Evolutionary conservation across 2,329 filamentous ascomycete species (phyloP).

Genomic region (Ophioceras dolichostomum): DNA sequence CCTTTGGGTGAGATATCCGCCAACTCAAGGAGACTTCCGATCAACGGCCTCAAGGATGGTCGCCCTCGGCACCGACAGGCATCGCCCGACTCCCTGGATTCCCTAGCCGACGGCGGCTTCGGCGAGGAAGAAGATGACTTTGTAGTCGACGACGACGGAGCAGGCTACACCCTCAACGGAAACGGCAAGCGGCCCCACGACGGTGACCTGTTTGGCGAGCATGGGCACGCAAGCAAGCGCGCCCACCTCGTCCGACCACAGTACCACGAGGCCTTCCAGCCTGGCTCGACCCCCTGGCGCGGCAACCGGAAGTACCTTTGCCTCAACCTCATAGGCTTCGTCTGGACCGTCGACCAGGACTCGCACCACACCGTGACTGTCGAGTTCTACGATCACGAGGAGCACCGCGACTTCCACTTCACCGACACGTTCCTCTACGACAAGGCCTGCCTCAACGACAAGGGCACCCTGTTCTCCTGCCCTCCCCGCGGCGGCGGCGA

Average conservation of each 20-base stretch:
- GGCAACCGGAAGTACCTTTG: constrained; percentile 90
- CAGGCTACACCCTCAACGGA: constrained; percentile 61
- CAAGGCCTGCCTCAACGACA: constrained; percentile 82
- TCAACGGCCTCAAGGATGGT: constrained; percentile 30
- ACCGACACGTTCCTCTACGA: constrained; percentile 94
- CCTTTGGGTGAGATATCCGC: constrained; percentile 57
- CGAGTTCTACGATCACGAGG: constrained; percentile 92
- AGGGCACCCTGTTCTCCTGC: constrained; percentile 76
- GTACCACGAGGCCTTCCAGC: constrained; percentile 79
- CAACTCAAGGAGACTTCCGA: constrained; percentile 37
- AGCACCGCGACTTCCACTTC: constrained; percentile 91
- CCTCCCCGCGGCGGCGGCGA: constrained; percentile 35
- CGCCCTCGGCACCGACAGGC: constrained; percentile 26
- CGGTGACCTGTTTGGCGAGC: constrained; percentile 34
- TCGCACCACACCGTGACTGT: constrained; percentile 88
- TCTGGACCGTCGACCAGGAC: constrained; percentile 96
- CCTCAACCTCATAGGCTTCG: constrained; percentile 83
- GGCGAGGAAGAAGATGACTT: constrained; percentile 57
- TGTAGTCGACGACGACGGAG: constrained; percentile 89
- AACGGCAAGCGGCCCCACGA: constrained; percentile 37
- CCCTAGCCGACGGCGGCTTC: constrained; percentile 71
- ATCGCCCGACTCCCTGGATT: constrained; percentile 64
- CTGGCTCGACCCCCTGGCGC: constrained; percentile 89
- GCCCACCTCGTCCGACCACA: constrained; percentile 39
- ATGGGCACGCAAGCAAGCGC: constrained; percentile 30